Percentiles rank a stretch among this genome's conserved stretches.
phyloP scores from a whole-genome alignment of 2,329 filamentous ascomycete species.

The Pseudogymnoascus sp. region DNA sequence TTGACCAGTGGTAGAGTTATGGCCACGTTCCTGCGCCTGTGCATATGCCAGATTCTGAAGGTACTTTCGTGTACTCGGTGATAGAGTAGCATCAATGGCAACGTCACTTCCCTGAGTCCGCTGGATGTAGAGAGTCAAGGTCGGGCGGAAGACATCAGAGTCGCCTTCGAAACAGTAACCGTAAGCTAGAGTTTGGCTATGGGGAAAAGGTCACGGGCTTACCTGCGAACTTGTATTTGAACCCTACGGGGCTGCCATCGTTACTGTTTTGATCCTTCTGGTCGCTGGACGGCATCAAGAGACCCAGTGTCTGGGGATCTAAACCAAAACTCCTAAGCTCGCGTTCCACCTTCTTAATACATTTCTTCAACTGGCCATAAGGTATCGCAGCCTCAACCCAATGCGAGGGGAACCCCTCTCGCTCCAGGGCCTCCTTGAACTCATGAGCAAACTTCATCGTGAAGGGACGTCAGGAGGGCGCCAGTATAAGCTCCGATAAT shows the following conservation, averaged over 20 bases:
- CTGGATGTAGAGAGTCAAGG: conserved; percentile 62
- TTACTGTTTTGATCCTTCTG: conserved; percentile 11
- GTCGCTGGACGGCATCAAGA: conserved; percentile 40
- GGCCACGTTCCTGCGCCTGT: not conserved
- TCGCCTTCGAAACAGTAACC: conserved; percentile 25
- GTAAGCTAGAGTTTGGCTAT: not conserved
- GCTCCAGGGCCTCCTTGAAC: conserved; percentile 62
- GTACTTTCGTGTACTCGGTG: conserved; percentile 47
- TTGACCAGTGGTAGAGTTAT: not conserved
- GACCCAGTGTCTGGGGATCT: conserved; percentile 60
- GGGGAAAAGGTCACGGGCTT: conserved; percentile 17
- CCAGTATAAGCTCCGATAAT: not conserved
- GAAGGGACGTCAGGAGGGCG: not conserved
- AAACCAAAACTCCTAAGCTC: conserved; percentile 67
- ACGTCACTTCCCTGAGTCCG: conserved; percentile 49
- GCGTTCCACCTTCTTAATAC: conserved; percentile 68
- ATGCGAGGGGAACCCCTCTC: conserved; percentile 66
- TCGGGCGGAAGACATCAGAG: conserved; percentile 51
- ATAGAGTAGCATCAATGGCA: conserved; percentile 60
- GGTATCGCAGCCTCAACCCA: conserved; percentile 70
- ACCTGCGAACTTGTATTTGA: conserved; percentile 51
- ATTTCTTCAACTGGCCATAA: conserved; percentile 81
- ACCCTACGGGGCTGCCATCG: conserved; percentile 30
- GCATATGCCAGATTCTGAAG: conserved; percentile 39
- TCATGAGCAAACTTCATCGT: conserved; percentile 81